Evolutionary conservation across 176 grass and related monocot genomes (phyloP).

Genomic region (Poa pratensis): DNA sequence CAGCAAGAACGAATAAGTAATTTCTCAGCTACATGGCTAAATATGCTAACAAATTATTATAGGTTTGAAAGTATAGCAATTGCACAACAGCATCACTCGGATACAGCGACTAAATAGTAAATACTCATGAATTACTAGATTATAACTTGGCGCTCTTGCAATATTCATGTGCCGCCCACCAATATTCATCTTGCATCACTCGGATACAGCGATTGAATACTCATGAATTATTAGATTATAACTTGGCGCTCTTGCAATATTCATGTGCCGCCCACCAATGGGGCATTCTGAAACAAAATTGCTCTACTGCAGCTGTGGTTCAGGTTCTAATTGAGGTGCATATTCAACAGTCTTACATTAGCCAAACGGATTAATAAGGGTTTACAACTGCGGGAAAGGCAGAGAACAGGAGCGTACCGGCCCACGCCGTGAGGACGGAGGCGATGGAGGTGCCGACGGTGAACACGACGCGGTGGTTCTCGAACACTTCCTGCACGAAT

Average conservation of each 20-base stretch:
- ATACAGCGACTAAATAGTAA: not conserved
- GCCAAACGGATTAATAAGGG: not conserved
- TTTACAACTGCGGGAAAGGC: not conserved
- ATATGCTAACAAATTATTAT: not conserved
- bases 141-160: not conserved
- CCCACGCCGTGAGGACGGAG: conserved; percentile 90
- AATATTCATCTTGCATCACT: not conserved
- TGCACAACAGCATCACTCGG: not conserved
- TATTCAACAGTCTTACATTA: not conserved
- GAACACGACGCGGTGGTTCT: conserved; percentile 86
- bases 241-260: not conserved
- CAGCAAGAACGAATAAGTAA: not conserved
- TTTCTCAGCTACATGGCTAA: not conserved
- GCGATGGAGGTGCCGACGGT: conserved; percentile 89
- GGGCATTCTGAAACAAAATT: not conserved
- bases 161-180: not conserved
- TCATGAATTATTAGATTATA: too few relatives aligned
- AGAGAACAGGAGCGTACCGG: conserved; percentile 48
- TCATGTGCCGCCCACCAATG: not conserved
- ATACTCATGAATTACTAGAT: too few relatives aligned
- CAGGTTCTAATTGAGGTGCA: not conserved
- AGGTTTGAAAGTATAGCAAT: not conserved
- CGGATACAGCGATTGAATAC: not conserved
- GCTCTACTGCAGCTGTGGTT: not conserved
- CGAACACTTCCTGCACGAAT: conserved; percentile 67